Evolutionary conservation across 2,329 filamentous ascomycete species (phyloP), one percentile per base, ranked within the genome.

Genomic region (Madurella mycetomatis): DNA sequence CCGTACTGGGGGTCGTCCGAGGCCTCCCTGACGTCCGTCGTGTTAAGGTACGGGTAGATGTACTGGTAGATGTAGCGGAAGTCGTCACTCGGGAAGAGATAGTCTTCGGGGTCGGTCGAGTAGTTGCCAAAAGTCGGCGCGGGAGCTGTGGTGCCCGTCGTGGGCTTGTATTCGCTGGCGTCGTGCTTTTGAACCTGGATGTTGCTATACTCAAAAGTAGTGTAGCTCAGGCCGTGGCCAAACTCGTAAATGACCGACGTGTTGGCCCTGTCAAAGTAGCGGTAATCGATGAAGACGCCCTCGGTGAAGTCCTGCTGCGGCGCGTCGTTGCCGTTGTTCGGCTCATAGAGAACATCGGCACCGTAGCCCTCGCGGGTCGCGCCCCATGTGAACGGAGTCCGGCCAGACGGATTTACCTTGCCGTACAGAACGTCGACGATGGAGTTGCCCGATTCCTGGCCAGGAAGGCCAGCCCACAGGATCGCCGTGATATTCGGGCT

Each of bases 401-500:
- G 87, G 48, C 83, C 91, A 30, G 82, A 83, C 1, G 90, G 90
- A 72, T 90, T 92, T 57, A 86, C 81, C 56, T 80, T 82, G 42
- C 91, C 90, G 69, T 92, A 95, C 11, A 96, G 82, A n/a, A 95
- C 79, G 63, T 95, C 89, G 11, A 82, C 81, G 51, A 95, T 82
- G 2, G 87, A 80, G 66, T 91, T 88, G 47, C 91, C 90, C 18
- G 85, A 88, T 69, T 96, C 87, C 67, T 95, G 86, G 11, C 91
- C 91, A 0, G 90, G 90, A 16, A 91, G 72, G 64, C 88, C 88
- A 34, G 89, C 89, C 81, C 87, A 94, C 1, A 95, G 68, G 50
- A 95, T 90, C 40, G 89, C 90, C 1, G 88, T 91, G 47, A 95
- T 78, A 70, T 95, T 95, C 37, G 83, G 81, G 70, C 84, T 85